Percentiles rank a stretch among this genome's conserved stretches.
Evolutionary conservation across 345 rosid species (phyloP).

Genomic region (Bruguiera sexangula): DNA sequence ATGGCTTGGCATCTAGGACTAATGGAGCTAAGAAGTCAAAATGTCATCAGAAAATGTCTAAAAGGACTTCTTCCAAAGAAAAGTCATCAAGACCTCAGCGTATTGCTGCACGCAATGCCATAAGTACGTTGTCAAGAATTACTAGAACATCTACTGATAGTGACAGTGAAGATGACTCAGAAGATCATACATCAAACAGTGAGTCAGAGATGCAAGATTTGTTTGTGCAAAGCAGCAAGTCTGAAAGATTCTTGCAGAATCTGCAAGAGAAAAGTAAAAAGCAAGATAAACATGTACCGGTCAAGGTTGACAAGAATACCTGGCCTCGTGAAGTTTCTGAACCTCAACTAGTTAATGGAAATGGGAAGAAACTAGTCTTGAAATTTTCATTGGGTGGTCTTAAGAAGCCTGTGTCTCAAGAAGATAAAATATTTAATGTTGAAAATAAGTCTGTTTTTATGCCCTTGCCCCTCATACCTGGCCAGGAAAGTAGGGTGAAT

Average conservation of each 20-base stretch:
- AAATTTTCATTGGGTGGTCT: slow-evolving; percentile 46
- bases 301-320: slow-evolving; percentile 5
- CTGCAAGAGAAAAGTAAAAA: not conserved
- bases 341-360: slow-evolving; percentile 13
- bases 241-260: slow-evolving; percentile 9
- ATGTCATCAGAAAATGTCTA: slow-evolving; percentile 18
- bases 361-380: slow-evolving; percentile 21
- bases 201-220: slow-evolving; percentile 18
- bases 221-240: not conserved
- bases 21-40: slow-evolving; percentile 23
- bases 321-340: slow-evolving; percentile 10
- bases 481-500: slow-evolving; percentile 3
- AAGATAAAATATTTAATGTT: slow-evolving; percentile 26
- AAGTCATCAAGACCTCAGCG: slow-evolving; percentile 29
- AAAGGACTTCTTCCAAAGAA: slow-evolving; percentile 19
- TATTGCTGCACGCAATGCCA: slow-evolving; percentile 27
- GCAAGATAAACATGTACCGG: not conserved
- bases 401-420: slow-evolving; percentile 48
- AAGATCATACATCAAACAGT: slow-evolving; percentile 14
- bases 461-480: not conserved
- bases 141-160: slow-evolving; percentile 22
- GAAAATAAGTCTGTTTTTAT: not conserved
- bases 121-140: slow-evolving; percentile 12
- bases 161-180: slow-evolving; percentile 21
- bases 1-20: slow-evolving; percentile 4